Conservation (phyloP, 352 stramenopile genomes). For the Globisporangium yorkense region DNA sequence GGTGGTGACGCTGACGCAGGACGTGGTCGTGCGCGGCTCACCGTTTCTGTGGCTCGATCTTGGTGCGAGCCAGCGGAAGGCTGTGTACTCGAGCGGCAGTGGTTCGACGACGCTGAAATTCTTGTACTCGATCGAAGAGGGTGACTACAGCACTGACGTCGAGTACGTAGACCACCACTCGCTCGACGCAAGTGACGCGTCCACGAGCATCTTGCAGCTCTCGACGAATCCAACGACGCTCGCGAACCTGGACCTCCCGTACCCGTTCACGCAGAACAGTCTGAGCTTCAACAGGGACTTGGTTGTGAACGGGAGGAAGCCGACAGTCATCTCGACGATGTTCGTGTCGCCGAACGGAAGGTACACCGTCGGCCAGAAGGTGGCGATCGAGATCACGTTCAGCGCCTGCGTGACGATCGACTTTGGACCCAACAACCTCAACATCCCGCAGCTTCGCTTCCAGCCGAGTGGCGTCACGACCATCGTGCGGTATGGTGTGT, state of each 20-base stretch:
- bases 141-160: conserved; percentile 68
- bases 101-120: conserved; percentile 52
- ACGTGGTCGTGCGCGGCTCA: conserved; percentile 54
- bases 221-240: conserved; percentile 64
- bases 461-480: conserved; percentile 37
- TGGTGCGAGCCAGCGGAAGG: conserved; percentile 35
- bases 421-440: conserved; percentile 20
- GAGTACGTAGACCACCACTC: conserved; percentile 84
- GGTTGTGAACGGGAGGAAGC: conserved; percentile 61
- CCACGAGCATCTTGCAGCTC: conserved; percentile 43
- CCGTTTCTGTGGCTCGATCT: conserved; percentile 74
- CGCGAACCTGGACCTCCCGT: conserved; percentile 63
- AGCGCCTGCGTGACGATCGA: conserved; percentile 55
- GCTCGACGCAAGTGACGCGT: conserved; percentile 49
- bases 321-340: conserved; percentile 33
- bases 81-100: conserved; percentile 48
- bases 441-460: conserved; percentile 42
- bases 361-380: conserved; percentile 50
- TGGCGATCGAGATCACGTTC: conserved; percentile 64
- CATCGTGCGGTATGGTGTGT: conserved; percentile 56
- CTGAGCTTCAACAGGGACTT: conserved; percentile 69
- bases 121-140: conserved; percentile 57
- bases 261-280: conserved; percentile 54
- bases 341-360: conserved; percentile 61
- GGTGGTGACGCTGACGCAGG: conserved; percentile 56